These are phyloP conservation scores for Papiliotrema laurentii DNA, from an alignment of 1,284 basidiomycete genomes.

Conservation along the genomic window DNA sequence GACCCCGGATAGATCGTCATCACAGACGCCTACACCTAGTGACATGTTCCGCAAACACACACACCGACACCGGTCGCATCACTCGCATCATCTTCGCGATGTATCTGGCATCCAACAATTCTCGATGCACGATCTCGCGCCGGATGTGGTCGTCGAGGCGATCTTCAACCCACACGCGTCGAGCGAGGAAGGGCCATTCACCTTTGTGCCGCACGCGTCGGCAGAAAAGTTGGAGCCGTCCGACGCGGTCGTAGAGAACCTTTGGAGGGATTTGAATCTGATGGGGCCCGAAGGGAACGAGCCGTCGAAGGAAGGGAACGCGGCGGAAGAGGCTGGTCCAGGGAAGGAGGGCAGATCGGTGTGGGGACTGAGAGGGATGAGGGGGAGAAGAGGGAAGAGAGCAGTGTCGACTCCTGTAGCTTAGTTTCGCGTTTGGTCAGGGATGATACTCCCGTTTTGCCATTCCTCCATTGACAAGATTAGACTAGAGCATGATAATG, in stretches of 20 bases:
- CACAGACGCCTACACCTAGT: not conserved
- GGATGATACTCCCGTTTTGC: too few relatives aligned
- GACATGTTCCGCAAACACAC: constrained; percentile 2
- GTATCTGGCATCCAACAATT: constrained; percentile 4
- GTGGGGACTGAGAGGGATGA: not conserved
- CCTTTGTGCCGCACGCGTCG: constrained; percentile 24
- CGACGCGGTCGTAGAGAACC: not conserved
- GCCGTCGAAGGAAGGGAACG: not conserved
- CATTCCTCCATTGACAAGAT: too few relatives aligned
- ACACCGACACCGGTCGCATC: constrained; percentile 4
- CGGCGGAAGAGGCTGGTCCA: not conserved
- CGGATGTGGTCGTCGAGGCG: constrained; percentile 40
- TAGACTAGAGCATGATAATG: too few relatives aligned
- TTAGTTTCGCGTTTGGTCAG: too few relatives aligned
- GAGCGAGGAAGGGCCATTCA: constrained; percentile 33
- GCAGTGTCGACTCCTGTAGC: not conserved
- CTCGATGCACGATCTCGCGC: constrained; percentile 18
- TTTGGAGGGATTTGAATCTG: not conserved
- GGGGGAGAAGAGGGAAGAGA: not conserved
- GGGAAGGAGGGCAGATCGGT: not conserved
- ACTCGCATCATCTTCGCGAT: constrained; percentile 5
- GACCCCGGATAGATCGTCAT: not conserved
- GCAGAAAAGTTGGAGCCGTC: not conserved
- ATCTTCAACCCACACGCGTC: constrained; percentile 40
- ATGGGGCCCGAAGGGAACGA: not conserved